Evolutionary conservation across 352 stramenopile genomes (phyloP).

Genomic region (Pythium folliculosum): DNA sequence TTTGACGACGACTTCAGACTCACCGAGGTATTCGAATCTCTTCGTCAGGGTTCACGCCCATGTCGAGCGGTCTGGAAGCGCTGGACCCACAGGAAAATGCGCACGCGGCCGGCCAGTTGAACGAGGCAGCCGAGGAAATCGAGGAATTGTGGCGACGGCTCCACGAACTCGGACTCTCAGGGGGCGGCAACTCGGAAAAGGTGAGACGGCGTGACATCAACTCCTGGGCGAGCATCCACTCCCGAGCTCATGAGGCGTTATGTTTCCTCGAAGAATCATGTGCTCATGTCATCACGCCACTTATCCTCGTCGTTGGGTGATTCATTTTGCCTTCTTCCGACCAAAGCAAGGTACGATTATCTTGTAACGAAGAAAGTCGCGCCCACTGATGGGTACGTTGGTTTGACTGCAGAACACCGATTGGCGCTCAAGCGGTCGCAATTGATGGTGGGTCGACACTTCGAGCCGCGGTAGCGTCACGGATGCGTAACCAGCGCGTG

Average conservation of each 20-base stretch:
- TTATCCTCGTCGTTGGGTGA: slow-evolving; percentile 82
- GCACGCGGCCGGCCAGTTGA: slow-evolving; percentile 60
- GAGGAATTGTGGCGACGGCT: slow-evolving; percentile 83
- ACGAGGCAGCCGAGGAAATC: slow-evolving; percentile 74
- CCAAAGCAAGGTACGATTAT: slow-evolving; percentile 51
- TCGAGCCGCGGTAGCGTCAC: slow-evolving; percentile 72
- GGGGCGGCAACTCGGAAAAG: slow-evolving; percentile 54
- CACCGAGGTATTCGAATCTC: neutral
- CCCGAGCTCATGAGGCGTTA: neutral
- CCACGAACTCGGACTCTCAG: slow-evolving; percentile 75
- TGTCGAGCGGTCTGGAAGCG: slow-evolving; percentile 31
- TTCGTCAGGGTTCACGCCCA: slow-evolving; percentile 27
- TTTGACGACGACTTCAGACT: neutral
- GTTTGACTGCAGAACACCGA: slow-evolving; percentile 32
- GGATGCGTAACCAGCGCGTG: slow-evolving; percentile 82
- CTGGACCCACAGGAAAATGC: slow-evolving; percentile 39
- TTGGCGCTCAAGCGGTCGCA: slow-evolving; percentile 61
- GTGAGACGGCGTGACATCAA: slow-evolving; percentile 9
- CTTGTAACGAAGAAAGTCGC: neutral
- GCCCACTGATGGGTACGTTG: too few relatives aligned
- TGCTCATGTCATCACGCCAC: slow-evolving; percentile 78
- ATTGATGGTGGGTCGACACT: slow-evolving; percentile 80
- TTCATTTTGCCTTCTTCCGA: slow-evolving; percentile 82
- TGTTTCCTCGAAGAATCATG: slow-evolving; percentile 35
- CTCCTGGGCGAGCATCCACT: neutral